phyloP scores from a whole-genome alignment of 2,329 filamentous ascomycete species.

The Botryosphaeria dothidea region DNA sequence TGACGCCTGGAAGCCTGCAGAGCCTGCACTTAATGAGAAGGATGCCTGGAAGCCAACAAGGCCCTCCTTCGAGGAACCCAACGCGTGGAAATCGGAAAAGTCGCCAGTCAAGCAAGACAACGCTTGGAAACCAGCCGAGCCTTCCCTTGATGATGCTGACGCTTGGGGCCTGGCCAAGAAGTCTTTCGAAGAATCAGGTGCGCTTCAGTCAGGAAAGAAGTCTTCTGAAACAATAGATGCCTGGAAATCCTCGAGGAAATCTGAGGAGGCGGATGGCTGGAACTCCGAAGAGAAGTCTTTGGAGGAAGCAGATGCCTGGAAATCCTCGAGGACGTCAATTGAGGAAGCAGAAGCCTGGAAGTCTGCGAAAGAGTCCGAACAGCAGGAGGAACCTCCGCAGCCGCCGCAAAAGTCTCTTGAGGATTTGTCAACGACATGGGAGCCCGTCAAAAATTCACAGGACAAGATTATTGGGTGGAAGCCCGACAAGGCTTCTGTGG shows the following conservation, averaged over 20 bases:
- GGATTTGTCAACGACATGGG: background rate
- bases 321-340: background rate
- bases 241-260: background rate
- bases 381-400: background rate
- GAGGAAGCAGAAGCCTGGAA: background rate
- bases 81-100: background rate
- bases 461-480: background rate
- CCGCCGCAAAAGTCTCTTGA: background rate
- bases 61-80: background rate
- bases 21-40: background rate
- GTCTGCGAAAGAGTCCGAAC: background rate
- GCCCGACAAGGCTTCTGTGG: background rate
- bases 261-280: background rate
- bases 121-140: background rate
- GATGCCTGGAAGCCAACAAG: background rate
- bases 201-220: background rate
- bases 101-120: background rate
- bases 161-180: background rate
- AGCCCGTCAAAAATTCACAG: background rate
- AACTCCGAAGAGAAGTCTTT: background rate
- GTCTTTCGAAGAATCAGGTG: background rate
- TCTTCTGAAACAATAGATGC: background rate
- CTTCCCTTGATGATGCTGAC: background rate
- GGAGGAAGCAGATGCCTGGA: background rate
- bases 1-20: background rate